phyloP scores from a whole-genome alignment of 148 eudicot genomes.

The Arctostaphylos glauca region DNA sequence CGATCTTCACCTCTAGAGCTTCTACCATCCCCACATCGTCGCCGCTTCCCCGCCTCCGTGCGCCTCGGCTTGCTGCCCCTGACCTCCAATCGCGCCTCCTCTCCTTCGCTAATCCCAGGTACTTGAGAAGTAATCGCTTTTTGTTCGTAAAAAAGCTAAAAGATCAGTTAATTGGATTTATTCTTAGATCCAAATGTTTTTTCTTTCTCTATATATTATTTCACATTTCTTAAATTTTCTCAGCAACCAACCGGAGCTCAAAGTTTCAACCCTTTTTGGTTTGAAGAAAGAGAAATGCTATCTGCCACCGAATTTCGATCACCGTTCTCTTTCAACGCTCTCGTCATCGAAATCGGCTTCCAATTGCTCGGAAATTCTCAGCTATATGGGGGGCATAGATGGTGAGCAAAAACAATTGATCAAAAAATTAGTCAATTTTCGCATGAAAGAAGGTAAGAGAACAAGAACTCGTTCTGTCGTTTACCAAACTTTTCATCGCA shows the following conservation, averaged over 20 bases:
- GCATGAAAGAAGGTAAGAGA: neutral
- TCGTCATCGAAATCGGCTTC: neutral
- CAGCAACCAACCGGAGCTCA: neutral
- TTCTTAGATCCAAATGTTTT: neutral
- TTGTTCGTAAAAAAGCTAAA: neutral
- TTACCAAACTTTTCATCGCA: neutral
- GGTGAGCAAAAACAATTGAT: neutral
- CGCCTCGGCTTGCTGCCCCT: constrained; percentile 49
- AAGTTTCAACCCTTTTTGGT: neutral
- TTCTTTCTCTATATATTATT: neutral
- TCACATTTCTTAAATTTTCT: neutral
- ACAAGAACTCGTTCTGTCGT: neutral
- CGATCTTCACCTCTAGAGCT: constrained; percentile 51
- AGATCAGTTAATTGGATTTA: neutral
- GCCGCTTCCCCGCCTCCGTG: constrained; percentile 37
- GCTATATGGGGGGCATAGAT: constrained; percentile 1
- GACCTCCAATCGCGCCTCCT: constrained; percentile 33
- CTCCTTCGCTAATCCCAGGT: constrained; percentile 62
- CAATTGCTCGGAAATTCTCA: constrained; percentile 4
- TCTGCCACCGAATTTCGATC: neutral
- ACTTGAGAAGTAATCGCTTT: neutral
- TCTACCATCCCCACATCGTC: constrained; percentile 43
- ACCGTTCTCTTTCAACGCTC: neutral
- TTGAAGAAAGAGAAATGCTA: neutral
- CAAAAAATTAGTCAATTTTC: neutral